Conservation (phyloP, 2,329 filamentous ascomycete genomes). For the Colletotrichum orbiculare region DNA sequence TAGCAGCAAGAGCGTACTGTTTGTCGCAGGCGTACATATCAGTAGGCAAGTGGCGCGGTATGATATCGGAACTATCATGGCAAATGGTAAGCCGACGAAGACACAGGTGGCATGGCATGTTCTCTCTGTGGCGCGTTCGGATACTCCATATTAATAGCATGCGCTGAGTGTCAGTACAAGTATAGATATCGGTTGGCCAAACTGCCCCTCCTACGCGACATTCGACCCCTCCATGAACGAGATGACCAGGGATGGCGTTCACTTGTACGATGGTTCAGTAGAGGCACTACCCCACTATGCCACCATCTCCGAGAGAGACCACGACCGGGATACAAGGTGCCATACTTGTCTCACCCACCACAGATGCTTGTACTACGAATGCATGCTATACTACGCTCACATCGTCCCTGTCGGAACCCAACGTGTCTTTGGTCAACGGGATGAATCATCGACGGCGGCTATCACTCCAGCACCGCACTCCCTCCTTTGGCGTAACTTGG, state of each 20-base stretch:
- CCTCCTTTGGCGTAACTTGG: neutral
- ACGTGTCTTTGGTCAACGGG: neutral
- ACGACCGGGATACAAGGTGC: constrained; percentile 24
- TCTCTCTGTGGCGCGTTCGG: neutral
- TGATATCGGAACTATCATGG: constrained; percentile 35
- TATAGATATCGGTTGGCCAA: constrained; percentile 11
- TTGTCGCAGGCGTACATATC: too few species aligned
- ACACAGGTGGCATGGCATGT: constrained; percentile 40
- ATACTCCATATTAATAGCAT: neutral
- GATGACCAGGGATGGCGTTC: constrained; percentile 25
- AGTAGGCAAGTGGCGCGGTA: constrained; percentile 18
- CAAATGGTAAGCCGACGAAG: constrained; percentile 42
- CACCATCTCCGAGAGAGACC: constrained; percentile 31
- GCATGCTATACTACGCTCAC: neutral
- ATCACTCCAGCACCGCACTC: neutral
- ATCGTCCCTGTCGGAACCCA: neutral
- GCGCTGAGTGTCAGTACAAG: neutral
- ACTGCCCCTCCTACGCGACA: constrained; percentile 31
- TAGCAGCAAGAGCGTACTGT: too few species aligned
- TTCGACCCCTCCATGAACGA: constrained; percentile 27
- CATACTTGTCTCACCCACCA: constrained; percentile 12
- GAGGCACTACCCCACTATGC: constrained; percentile 39
- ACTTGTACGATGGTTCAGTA: constrained; percentile 7
- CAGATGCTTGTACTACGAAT: too few species aligned
- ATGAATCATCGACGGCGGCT: neutral